Conservation (phyloP, 1,284 basidiomycete genomes). For the Cryptococcus jaspeensis region DNA sequence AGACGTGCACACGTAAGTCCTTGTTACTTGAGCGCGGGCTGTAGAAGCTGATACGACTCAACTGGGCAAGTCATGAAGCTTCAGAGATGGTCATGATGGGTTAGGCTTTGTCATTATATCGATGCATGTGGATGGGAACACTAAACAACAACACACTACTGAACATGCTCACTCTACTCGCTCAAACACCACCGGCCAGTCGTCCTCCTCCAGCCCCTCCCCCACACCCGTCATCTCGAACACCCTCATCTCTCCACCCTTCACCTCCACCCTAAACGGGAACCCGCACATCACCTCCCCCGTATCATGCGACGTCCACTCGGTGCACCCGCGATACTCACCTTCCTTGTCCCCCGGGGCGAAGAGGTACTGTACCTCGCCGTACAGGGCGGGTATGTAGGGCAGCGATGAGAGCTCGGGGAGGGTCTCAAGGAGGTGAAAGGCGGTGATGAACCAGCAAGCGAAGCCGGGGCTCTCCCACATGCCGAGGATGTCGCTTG, state of each 20-base stretch:
- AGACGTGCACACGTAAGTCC: too few species aligned
- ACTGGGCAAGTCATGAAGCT: too few species aligned
- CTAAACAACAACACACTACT: background rate
- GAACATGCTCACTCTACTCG: background rate
- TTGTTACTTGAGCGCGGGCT: too few species aligned
- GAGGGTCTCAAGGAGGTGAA: background rate
- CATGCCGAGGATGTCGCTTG: background rate
- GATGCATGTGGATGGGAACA: too few species aligned
- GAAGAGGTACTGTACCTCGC: background rate
- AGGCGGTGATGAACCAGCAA: background rate
- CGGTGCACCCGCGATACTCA: background rate
- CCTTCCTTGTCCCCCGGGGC: background rate
- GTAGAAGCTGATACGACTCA: too few species aligned
- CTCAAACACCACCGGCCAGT: constrained; percentile 49
- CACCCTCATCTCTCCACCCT: background rate
- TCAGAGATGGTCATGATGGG: too few species aligned
- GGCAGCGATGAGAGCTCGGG: constrained; percentile 1
- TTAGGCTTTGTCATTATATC: too few species aligned
- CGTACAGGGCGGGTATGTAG: constrained; percentile 1
- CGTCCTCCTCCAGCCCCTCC: constrained; percentile 3
- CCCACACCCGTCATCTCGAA: constrained; percentile 5
- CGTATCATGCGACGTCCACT: background rate
- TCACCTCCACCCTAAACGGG: background rate
- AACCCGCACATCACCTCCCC: constrained; percentile 1
- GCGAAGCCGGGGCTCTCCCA: constrained; percentile 1